Base-by-base conservation (phyloP, 129 eudicot genomes). In the Lonicera japonica region DNA sequence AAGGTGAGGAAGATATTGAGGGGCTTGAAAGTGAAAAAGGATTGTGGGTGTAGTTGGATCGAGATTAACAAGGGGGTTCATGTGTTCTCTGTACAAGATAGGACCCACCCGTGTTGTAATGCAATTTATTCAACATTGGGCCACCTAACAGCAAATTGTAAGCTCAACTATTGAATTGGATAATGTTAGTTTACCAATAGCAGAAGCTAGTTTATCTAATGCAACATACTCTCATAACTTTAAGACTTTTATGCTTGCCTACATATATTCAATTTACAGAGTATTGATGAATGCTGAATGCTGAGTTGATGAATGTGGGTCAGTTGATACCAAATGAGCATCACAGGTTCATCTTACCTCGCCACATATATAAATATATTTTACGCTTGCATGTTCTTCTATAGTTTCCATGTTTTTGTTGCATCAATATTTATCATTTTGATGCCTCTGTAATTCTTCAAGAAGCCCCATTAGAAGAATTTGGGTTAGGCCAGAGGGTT, bases 41-140 rank as follows among this genome's bases (percentile, higher is more conserved):
- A 81, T 77, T 83, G 83, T 25, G 90, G 90, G 8, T 79, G 70
- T 65, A 83, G 90, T 67, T 83, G 90, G 90, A 74, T 88, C 68
- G 94, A 84, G 61, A 72, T 88, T 10, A 75, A 79, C 64, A 79
- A 70, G 24, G 54, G 63, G 20, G 39, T 62, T 54, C 77, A 71
- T 51, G 70, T 68, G 50, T 88, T 88, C 43, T 81, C 82, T 11
- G 89, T 79, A 22, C 82, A 74, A 58, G 83, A 81, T 73, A 73
- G 74, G 70, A 75, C 63, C 58, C 88, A 85, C 73, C 76, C 81
- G 23, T 64, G 41, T 64, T 60, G 63, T 64, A 67, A 61, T 63
- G 54, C 58, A 21, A 73, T 78, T 66, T 79, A 73, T 71, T 55
- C 68, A 51, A 71, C 68, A 53, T 74, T 84, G 71, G 72, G 54